Conservation (phyloP, 2,329 filamentous ascomycete genomes). For the Cercospora citrullina region DNA sequence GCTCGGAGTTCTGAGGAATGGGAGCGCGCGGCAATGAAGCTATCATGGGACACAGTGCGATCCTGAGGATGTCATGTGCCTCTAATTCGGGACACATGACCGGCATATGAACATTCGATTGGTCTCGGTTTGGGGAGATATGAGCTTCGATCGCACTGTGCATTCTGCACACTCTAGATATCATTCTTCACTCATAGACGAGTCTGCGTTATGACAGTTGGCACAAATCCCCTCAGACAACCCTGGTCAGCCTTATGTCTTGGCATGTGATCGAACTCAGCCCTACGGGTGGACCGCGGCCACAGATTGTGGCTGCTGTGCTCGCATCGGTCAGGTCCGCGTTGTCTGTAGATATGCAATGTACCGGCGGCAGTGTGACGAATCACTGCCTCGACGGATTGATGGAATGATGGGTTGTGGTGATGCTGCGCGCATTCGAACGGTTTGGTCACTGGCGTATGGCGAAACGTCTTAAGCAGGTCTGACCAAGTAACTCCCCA, state of each 20-base stretch:
- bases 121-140: not conserved
- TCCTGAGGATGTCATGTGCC: not conserved
- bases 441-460: not conserved
- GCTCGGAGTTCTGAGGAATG: not conserved
- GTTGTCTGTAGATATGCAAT: not conserved
- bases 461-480: constrained; percentile 28
- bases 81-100: not conserved
- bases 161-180: not conserved
- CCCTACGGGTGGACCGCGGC: constrained; percentile 8
- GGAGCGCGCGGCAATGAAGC: constrained; percentile 3
- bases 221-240: not conserved
- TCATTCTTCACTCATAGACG: not conserved
- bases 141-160: not conserved
- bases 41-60: not conserved
- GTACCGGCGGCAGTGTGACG: not conserved
- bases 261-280: constrained; percentile 1
- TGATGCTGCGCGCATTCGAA: not conserved
- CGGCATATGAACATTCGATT: not conserved
- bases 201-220: not conserved
- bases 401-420: not conserved
- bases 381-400: not conserved
- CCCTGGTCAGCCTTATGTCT: not conserved
- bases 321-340: not conserved
- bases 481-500: constrained; percentile 39
- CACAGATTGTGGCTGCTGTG: constrained; percentile 8